Percentiles rank a stretch among this genome's conserved stretches.
phyloP scores from a whole-genome alignment of 345 rosid species.

The Physaria fendleri region DNA sequence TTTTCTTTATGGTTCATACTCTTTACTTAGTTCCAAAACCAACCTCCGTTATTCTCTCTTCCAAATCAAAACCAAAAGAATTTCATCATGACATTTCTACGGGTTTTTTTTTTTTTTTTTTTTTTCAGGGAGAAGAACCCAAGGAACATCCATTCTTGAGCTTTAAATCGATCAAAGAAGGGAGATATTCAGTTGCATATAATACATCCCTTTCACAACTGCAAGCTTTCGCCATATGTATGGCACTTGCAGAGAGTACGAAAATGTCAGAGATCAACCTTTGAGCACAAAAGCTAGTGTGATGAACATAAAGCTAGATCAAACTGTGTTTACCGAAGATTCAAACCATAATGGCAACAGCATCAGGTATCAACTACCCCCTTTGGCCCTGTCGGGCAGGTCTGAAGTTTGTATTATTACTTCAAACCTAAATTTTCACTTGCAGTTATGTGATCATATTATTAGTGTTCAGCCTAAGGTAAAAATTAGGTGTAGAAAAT shows the following conservation, averaged over 20 bases:
- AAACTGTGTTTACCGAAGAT: not conserved
- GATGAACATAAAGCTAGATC: conserved; percentile 31
- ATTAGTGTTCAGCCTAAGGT: conserved; percentile 21
- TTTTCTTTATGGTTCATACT: conserved; percentile 48
- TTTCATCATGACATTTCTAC: not conserved
- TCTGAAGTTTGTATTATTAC: conserved; percentile 41
- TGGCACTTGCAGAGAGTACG: conserved; percentile 65
- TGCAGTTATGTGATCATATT: conserved; percentile 17
- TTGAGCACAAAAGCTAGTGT: conserved; percentile 21
- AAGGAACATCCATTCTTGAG: conserved; percentile 50
- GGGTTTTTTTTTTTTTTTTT: no score
- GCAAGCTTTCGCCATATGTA: conserved; percentile 73
- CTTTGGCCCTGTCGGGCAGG: conserved; percentile 65
- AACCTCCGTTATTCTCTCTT: not conserved
- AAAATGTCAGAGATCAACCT: conserved; percentile 31
- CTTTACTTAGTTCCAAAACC: conserved; percentile 1
- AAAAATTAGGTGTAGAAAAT: conserved; percentile 20
- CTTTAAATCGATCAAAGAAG: conserved; percentile 60
- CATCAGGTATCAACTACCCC: conserved; percentile 41
- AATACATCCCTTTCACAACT: conserved; percentile 51
- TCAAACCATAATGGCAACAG: conserved; percentile 18
- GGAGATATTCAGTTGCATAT: conserved; percentile 69
- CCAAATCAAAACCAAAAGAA: not conserved
- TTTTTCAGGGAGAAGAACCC: conserved; percentile 50
- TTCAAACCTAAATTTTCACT: conserved; percentile 23